These are phyloP conservation scores for Adansonia gregorii DNA, from an alignment of 441 rosid species.

Conservation along the genomic window DNA sequence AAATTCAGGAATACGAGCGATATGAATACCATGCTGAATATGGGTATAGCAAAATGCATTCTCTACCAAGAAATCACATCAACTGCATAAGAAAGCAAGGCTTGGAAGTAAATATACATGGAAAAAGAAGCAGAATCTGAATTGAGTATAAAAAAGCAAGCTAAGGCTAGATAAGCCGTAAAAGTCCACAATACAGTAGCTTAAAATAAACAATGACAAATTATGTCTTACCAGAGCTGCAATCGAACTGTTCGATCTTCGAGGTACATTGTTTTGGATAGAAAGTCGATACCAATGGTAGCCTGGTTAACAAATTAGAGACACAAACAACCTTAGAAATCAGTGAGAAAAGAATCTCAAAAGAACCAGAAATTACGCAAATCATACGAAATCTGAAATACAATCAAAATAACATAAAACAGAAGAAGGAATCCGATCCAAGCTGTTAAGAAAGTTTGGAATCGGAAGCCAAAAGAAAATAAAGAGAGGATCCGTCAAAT, in stretches of 20 bases:
- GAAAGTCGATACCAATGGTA: conserved; percentile 90
- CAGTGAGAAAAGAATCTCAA: not conserved
- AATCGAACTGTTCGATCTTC: conserved; percentile 86
- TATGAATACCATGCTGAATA: not conserved
- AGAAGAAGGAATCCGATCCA: conserved; percentile 22
- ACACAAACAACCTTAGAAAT: conserved; percentile 12
- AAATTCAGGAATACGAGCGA: not conserved
- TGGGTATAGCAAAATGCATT: not conserved
- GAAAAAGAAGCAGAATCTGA: not conserved
- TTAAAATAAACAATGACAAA: not conserved
- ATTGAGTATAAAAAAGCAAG: not conserved
- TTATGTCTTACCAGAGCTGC: conserved; percentile 67
- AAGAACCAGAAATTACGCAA: not conserved
- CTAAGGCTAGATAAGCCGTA: not conserved
- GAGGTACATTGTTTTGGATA: conserved; percentile 91
- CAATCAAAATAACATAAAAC: not conserved
- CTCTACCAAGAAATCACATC: not conserved
- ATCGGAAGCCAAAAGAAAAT: not conserved
- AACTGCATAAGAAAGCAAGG: conserved; percentile 13
- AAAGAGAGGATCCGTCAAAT: conserved; percentile 13
- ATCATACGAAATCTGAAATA: not conserved
- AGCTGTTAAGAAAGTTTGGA: conserved; percentile 13
- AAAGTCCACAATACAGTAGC: not conserved
- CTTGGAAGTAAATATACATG: not conserved
- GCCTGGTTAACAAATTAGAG: conserved; percentile 53